Percentiles rank a stretch among this genome's conserved stretches.
Evolutionary conservation across 2,329 filamentous ascomycete species (phyloP).

Genomic region (Aspergillus aculeatus): DNA sequence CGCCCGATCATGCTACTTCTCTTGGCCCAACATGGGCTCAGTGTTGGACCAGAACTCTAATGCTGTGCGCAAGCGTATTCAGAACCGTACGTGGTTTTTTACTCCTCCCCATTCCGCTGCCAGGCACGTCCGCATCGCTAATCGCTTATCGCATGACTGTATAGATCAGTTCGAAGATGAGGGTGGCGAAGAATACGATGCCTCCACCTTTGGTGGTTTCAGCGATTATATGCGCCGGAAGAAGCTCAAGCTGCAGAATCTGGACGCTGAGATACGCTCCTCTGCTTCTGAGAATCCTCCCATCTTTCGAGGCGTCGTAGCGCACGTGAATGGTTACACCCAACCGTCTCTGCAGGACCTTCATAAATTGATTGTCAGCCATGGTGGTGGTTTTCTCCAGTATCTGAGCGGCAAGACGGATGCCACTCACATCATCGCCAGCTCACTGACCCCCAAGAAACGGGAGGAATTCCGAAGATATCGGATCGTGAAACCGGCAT

Average conservation of each 20-base stretch:
- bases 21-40: slow-evolving; percentile 56
- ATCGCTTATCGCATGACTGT: slow-evolving; percentile 10
- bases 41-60: slow-evolving; percentile 60
- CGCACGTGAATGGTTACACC: slow-evolving; percentile 92
- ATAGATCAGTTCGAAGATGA: slow-evolving; percentile 73
- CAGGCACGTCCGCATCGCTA: neutral
- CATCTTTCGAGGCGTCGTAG: slow-evolving; percentile 88
- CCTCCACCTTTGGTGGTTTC: slow-evolving; percentile 84
- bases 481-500: slow-evolving; percentile 89
- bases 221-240: slow-evolving; percentile 90
- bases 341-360: slow-evolving; percentile 89
- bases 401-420: slow-evolving; percentile 93
- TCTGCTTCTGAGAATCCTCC: slow-evolving; percentile 68
- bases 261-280: slow-evolving; percentile 77
- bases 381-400: slow-evolving; percentile 94
- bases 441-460: slow-evolving; percentile 87
- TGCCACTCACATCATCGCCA: slow-evolving; percentile 94
- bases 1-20: slow-evolving; percentile 20
- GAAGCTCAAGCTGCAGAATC: slow-evolving; percentile 95
- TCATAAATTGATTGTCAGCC: slow-evolving; percentile 79
- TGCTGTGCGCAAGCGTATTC: slow-evolving; percentile 62
- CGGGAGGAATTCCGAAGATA: slow-evolving; percentile 82
- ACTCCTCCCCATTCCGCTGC: neutral
- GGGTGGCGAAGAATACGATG: slow-evolving; percentile 85
- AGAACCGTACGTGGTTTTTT: slow-evolving; percentile 47